These are phyloP conservation scores for Colletotrichum spaethianum DNA, from an alignment of 2,329 filamentous ascomycete genomes.

Conservation along the genomic window DNA sequence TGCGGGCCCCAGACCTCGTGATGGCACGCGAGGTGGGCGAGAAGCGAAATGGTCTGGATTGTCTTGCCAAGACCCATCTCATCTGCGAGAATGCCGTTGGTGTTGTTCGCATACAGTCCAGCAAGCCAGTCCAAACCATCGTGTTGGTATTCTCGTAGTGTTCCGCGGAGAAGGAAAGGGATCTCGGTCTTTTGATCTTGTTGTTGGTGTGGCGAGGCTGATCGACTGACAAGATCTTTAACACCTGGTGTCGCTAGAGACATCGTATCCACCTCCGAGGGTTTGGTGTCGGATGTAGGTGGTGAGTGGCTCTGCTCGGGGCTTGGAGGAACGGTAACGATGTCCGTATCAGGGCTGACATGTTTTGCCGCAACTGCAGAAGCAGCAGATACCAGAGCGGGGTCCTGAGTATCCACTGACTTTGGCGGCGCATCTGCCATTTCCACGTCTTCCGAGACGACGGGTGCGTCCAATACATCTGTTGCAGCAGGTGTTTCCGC, in stretches of 20 bases:
- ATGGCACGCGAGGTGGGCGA: constrained; percentile 92
- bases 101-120: constrained; percentile 90
- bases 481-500: background rate
- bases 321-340: constrained; percentile 59
- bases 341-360: constrained; percentile 59
- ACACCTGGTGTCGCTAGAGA: constrained; percentile 38
- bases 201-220: constrained; percentile 49
- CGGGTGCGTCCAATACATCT: constrained; percentile 28
- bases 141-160: constrained; percentile 94
- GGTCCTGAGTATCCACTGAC: constrained; percentile 39
- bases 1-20: constrained; percentile 97
- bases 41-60: constrained; percentile 94
- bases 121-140: constrained; percentile 98
- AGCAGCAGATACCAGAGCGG: constrained; percentile 45
- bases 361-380: constrained; percentile 46
- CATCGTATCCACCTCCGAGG: constrained; percentile 62
- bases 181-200: constrained; percentile 75
- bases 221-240: constrained; percentile 49
- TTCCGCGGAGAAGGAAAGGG: constrained; percentile 88
- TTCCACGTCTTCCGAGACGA: constrained; percentile 47
- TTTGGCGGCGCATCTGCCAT: constrained; percentile 50
- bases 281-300: constrained; percentile 65
- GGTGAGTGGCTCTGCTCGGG: constrained; percentile 63
- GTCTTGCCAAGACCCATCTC: constrained; percentile 99
- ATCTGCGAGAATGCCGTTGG: constrained; percentile 96